A percentile compares a stretch with the other conserved stretches of the same genome.
These are phyloP conservation scores for Rubus idaeus DNA, from an alignment of 306 rosid genomes.

Conservation along the genomic window DNA sequence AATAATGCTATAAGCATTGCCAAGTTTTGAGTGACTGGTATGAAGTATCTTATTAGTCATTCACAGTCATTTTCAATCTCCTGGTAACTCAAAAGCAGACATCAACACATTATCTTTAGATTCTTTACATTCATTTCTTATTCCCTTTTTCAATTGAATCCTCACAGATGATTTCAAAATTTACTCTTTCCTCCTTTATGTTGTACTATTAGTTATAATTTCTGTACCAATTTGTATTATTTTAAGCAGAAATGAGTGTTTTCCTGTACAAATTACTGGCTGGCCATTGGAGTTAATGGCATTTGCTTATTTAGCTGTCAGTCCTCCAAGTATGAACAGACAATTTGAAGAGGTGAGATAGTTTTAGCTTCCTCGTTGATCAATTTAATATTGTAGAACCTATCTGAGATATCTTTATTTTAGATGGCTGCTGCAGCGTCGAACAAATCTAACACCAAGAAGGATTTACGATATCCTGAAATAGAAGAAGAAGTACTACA, in stretches of 20 bases:
- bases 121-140: neutral
- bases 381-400: conserved; percentile 17
- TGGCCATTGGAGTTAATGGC: conserved; percentile 95
- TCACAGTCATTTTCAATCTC: neutral
- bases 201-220: neutral
- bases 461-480: conserved; percentile 71
- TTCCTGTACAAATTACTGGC: conserved; percentile 82
- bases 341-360: conserved; percentile 75
- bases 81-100: neutral
- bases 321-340: conserved; percentile 80
- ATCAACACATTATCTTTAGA: neutral
- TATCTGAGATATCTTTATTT: conserved; percentile 23
- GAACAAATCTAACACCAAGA: conserved; percentile 53
- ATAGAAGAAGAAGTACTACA: conserved; percentile 89
- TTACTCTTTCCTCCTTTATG: neutral
- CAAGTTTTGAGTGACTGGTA: neutral
- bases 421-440: conserved; percentile 95
- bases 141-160: neutral
- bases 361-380: conserved; percentile 9
- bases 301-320: conserved; percentile 81
- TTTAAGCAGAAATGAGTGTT: conserved; percentile 73
- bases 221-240: conserved; percentile 18
- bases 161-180: neutral
- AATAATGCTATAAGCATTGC: neutral
- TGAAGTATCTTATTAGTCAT: neutral